phyloP scores from a whole-genome alignment of 2,329 filamentous ascomycete species.

The Rhexocercosporidium sp. region DNA sequence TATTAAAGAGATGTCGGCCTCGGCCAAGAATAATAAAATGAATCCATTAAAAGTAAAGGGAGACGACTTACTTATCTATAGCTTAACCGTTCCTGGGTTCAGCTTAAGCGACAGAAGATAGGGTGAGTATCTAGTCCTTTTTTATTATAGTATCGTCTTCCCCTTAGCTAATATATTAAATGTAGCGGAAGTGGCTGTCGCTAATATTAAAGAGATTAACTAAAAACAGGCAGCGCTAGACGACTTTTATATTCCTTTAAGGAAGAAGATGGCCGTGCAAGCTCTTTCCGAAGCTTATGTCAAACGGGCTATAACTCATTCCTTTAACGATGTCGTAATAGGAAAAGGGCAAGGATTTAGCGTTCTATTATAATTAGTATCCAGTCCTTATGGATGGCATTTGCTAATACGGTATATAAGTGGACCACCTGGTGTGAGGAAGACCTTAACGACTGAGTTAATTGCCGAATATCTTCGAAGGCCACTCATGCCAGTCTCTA shows the following conservation, averaged over 20 bases:
- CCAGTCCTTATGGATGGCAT: neutral
- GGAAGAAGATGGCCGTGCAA: slow-evolving; percentile 28
- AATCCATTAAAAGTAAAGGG: slow-evolving; percentile 25
- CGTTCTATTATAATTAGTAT: slow-evolving; percentile 12
- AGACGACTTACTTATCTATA: slow-evolving; percentile 25
- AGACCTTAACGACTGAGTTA: slow-evolving; percentile 26
- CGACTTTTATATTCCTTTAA: slow-evolving; percentile 31
- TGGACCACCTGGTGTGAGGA: slow-evolving; percentile 22
- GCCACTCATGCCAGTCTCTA: slow-evolving; percentile 14
- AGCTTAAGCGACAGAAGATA: slow-evolving; percentile 17
- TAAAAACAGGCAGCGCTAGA: neutral
- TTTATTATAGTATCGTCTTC: neutral
- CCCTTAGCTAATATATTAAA: slow-evolving; percentile 22
- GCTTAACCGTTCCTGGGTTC: slow-evolving; percentile 21
- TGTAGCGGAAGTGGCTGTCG: slow-evolving; percentile 26
- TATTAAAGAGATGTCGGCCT: neutral
- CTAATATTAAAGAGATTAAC: no score
- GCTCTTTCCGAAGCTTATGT: slow-evolving; percentile 16
- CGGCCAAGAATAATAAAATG: slow-evolving; percentile 19
- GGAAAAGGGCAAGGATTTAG: slow-evolving; percentile 7
- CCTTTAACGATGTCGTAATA: neutral
- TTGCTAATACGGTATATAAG: slow-evolving; percentile 14
- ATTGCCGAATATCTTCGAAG: slow-evolving; percentile 19
- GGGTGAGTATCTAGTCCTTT: slow-evolving; percentile 18
- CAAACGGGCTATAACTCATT: neutral